These are phyloP conservation scores for Aspergillus persii DNA, from an alignment of 2,329 filamentous ascomycete genomes.

Conservation along the genomic window DNA sequence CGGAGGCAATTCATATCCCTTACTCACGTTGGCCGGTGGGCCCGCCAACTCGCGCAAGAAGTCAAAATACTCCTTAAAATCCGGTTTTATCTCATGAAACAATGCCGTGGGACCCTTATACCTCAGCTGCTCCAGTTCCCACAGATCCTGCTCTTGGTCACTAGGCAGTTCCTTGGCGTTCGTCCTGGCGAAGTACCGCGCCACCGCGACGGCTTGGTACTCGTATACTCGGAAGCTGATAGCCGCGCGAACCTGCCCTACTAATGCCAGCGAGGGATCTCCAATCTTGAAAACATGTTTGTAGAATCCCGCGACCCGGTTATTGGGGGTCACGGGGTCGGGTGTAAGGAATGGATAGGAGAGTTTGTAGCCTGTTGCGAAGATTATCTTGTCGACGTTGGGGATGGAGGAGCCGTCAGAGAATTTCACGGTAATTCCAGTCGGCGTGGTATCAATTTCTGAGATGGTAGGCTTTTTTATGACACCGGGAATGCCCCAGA, in stretches of 20 bases:
- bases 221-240: constrained; percentile 32
- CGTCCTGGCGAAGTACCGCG: constrained; percentile 27
- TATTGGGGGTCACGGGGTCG: constrained; percentile 22
- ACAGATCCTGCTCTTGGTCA: constrained; percentile 18
- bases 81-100: constrained; percentile 26
- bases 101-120: constrained; percentile 7
- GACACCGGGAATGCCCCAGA: background rate
- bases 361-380: background rate
- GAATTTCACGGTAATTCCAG: background rate
- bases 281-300: constrained; percentile 31
- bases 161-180: constrained; percentile 20
- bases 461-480: background rate
- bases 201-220: constrained; percentile 31
- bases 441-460: background rate
- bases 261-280: constrained; percentile 28
- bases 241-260: constrained; percentile 28
- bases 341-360: constrained; percentile 17
- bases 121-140: background rate
- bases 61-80: constrained; percentile 43
- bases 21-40: constrained; percentile 35
- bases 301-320: constrained; percentile 27
- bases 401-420: background rate
- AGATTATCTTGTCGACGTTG: background rate
- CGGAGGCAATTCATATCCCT: constrained; percentile 34
- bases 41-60: constrained; percentile 40